phyloP scores from a whole-genome alignment of 2,329 filamentous ascomycete species.

The Stachybotrys chartarum region DNA sequence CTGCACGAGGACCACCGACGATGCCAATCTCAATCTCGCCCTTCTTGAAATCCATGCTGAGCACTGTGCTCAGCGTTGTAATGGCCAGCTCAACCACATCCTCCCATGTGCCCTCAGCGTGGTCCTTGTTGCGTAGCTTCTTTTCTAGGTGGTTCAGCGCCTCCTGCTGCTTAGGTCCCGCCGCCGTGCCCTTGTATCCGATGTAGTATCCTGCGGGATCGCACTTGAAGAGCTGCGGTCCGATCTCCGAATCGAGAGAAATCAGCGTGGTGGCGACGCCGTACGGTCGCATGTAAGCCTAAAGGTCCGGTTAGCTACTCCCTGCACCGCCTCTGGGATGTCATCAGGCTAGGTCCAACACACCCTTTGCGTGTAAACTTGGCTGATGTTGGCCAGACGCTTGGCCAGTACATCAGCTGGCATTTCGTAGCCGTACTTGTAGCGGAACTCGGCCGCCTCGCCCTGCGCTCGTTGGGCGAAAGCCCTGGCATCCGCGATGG shows the following conservation, averaged over 20 bases:
- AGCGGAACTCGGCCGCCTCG: slow-evolving; percentile 95
- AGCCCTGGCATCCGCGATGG: slow-evolving; percentile 92
- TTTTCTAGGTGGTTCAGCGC: slow-evolving; percentile 98
- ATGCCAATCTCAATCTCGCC: slow-evolving; percentile 97
- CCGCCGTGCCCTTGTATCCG: slow-evolving; percentile 96
- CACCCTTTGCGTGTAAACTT: slow-evolving; percentile 98
- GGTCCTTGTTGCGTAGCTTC: slow-evolving; percentile 99
- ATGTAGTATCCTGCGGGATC: slow-evolving; percentile 97
- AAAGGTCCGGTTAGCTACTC: slow-evolving; percentile 15
- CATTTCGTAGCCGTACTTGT: slow-evolving; percentile 99
- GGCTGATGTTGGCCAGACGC: slow-evolving; percentile 96
- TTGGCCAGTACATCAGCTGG: slow-evolving; percentile 95
- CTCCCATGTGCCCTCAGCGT: slow-evolving; percentile 87
- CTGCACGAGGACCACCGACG: slow-evolving; percentile 76
- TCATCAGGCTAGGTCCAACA: slow-evolving; percentile 40
- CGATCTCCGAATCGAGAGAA: slow-evolving; percentile 84
- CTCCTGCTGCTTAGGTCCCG: slow-evolving; percentile 97
- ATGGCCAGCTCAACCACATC: slow-evolving; percentile 97
- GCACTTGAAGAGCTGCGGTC: slow-evolving; percentile 95
- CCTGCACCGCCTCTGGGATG: slow-evolving; percentile 3
- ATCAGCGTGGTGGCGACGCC: slow-evolving; percentile 94
- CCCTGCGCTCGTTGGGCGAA: slow-evolving; percentile 88
- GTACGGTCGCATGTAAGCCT: slow-evolving; percentile 95
- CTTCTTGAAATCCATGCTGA: slow-evolving; percentile 99
- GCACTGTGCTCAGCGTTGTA: slow-evolving; percentile 86